Percentiles rank a stretch among this genome's conserved stretches.
phyloP scores from a whole-genome alignment of 2,329 filamentous ascomycete genomes.

The Pseudocercospora crystallina region DNA sequence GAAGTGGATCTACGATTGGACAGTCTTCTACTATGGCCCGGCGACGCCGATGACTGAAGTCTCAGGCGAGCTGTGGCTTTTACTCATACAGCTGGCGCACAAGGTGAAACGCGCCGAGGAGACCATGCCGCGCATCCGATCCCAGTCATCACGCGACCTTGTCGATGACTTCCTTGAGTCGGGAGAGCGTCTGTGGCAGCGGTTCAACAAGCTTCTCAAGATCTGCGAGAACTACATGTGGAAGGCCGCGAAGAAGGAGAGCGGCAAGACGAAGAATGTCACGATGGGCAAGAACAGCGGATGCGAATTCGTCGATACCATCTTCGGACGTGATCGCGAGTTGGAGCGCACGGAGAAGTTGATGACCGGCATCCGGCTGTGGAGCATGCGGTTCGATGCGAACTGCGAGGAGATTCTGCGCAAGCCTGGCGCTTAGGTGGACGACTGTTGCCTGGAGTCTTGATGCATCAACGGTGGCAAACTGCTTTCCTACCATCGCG shows the following conservation, averaged over 20 bases:
- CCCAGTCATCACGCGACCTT: slow-evolving; percentile 71
- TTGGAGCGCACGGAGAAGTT: slow-evolving; percentile 87
- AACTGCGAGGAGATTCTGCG: slow-evolving; percentile 89
- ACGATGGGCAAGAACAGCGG: slow-evolving; percentile 90
- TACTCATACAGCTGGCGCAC: slow-evolving; percentile 88
- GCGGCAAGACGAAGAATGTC: slow-evolving; percentile 59
- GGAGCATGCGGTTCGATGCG: slow-evolving; percentile 91
- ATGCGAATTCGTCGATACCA: slow-evolving; percentile 91
- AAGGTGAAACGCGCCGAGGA: slow-evolving; percentile 92
- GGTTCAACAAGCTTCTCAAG: slow-evolving; percentile 83
- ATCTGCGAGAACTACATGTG: slow-evolving; percentile 94
- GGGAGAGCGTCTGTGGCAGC: slow-evolving; percentile 81
- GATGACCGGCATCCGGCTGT: slow-evolving; percentile 84
- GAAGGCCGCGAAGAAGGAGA: slow-evolving; percentile 75
- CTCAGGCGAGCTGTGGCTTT: slow-evolving; percentile 91
- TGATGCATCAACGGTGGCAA: slow-evolving; percentile 7
- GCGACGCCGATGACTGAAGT: slow-evolving; percentile 83
- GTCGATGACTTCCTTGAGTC: slow-evolving; percentile 88
- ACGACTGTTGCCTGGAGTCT: slow-evolving; percentile 26
- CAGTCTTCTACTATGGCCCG: slow-evolving; percentile 82
- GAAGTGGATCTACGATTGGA: slow-evolving; percentile 99
- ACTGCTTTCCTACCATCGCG: slow-evolving; percentile 8
- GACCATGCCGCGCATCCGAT: slow-evolving; percentile 69
- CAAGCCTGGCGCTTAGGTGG: slow-evolving; percentile 44
- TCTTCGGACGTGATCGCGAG: slow-evolving; percentile 89